Evolutionary conservation across 768 basidiomycete species (phyloP), one percentile per base, ranked within the genome.

Genomic region (Leucocoprinus birnbaumii): DNA sequence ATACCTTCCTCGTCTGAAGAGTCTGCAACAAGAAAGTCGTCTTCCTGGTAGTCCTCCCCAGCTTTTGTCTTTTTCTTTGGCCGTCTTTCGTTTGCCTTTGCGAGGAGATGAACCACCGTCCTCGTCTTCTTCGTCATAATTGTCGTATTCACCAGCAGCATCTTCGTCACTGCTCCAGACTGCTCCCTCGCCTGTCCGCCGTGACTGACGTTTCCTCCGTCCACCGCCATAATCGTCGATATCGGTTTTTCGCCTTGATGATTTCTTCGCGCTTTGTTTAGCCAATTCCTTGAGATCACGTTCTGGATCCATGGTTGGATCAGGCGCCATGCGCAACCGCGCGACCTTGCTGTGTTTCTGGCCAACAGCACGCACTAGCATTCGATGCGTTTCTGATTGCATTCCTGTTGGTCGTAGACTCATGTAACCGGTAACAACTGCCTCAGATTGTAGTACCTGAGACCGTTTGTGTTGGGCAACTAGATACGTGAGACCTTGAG

Each of bases 381-480:
- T 87, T 48, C 89, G 83, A 68, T 96, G 93, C 13, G 91, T 91
- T 68, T 90, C 87, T 3, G 88, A 89, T 65, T 93, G 87, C 87
- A 94, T 93, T 56, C 89, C 88, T 3, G 91, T 89, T 2, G 94
- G 94, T 2, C 87, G 86, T 56, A 96, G 74, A 40, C 84, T 79
- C 83, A 95, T 87, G 63, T 86, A 84, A 38, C 93, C 93, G 2
- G 90, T 89, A 54, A 94, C 77, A 56, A 87, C 74, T 2, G 89
- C 87, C 65, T 94, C 92, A 22, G 90, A 80, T 68, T 95, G 93
- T n/a, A 92, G 78, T 16, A 95, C 85, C 60, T 88, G 85, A 2
- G 89, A 86, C 43, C 86, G 83, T 66, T 92, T 91, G 70, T 89
- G 92, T 63, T 94, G 91, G 14, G 91, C 91, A 54, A 93, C 89